Base-by-base conservation (phyloP, 768 basidiomycete species). In the Steccherinum ochraceum region DNA sequence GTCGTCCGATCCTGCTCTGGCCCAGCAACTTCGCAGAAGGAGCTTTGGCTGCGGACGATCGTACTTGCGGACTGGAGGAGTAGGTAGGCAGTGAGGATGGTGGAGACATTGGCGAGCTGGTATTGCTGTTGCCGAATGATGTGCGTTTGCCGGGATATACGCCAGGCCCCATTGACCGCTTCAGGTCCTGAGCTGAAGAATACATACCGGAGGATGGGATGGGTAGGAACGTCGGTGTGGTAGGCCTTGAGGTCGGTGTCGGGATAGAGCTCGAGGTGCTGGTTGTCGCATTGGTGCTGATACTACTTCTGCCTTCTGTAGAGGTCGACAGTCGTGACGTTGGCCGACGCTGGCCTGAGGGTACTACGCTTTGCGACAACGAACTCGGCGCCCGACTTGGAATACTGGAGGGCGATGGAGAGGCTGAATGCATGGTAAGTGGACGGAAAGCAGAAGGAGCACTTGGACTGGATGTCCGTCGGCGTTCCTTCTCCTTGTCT, bases 211-310 rank as follows among this genome's bases (percentile, higher is more conserved):
- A 67, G 21, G 79, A 74, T 2, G 87, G 84, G 24, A 88, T 56
- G n/a, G 87, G 87, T 21, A 90, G 72, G 58, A 85, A 83, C 16
- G 86, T 88, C 7, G 88, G 88, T 20, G 88, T 87, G 19, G 83
- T 65, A 7, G 88, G 88, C 2, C 88, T 80, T 35, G 86, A 86
- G 3, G 75, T 69, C 16, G 86, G 78, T 3, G 84, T 81, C 10
- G 82, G 75, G 45, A 87, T 78, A 11, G 83, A 79, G 55, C 79
- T 82, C 18, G 76, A 66, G 24, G 75, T 78, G 30, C 79, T 81
- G n/a, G 79, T 70, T 24, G 75, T 78, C 16, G 83, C 76, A 19
- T 77, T 74, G 2, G 76, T 77, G 50, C 77, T 75, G 51, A 72
- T 66, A 48, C 67, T 69, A 25, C 67, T 68, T 26, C 70, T 56